A percentile compares a stretch with the other conserved stretches of the same genome.
phyloP scores from a whole-genome alignment of 108 stramenopile species.

The Skeletonema menzelii region DNA sequence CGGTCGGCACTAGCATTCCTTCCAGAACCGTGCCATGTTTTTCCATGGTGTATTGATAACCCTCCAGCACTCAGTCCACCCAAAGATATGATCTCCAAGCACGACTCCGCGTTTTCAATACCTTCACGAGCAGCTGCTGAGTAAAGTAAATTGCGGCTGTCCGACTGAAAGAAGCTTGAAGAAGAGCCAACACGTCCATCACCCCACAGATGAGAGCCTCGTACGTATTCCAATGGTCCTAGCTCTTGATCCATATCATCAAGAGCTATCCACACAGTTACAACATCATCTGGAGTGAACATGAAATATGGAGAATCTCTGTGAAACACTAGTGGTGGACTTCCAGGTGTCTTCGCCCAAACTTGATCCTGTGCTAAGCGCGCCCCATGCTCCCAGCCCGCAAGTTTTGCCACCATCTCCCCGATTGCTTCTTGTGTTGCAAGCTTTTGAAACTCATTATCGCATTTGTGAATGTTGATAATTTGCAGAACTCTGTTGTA shows the following conservation, averaged over 20 bases:
- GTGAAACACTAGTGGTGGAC: slow-evolving; percentile 77
- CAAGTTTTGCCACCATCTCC: slow-evolving; percentile 60
- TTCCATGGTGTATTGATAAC: slow-evolving; percentile 77
- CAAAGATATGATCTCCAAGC: slow-evolving; percentile 59
- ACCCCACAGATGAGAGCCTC: slow-evolving; percentile 72
- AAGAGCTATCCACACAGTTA: slow-evolving; percentile 84
- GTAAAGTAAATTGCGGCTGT: slow-evolving; percentile 47
- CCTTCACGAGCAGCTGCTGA: slow-evolving; percentile 61
- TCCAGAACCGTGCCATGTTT: slow-evolving; percentile 80
- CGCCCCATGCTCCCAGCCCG: slow-evolving; percentile 69
- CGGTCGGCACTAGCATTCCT: slow-evolving; percentile 46
- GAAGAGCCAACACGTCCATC: slow-evolving; percentile 63
- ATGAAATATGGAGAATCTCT: slow-evolving; percentile 86
- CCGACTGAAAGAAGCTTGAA: slow-evolving; percentile 63
- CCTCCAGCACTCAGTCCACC: slow-evolving; percentile 65
- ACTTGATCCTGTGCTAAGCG: slow-evolving; percentile 86
- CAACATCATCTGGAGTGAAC: slow-evolving; percentile 71
- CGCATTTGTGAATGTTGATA: slow-evolving; percentile 82
- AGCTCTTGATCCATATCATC: slow-evolving; percentile 82
- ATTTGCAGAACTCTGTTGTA: slow-evolving; percentile 70
- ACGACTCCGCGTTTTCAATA: slow-evolving; percentile 24
- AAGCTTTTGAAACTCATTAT: slow-evolving; percentile 63
- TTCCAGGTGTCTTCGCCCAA: slow-evolving; percentile 80
- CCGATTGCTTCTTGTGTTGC: slow-evolving; percentile 54
- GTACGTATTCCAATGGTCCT: slow-evolving; percentile 82